Conservation (phyloP, 1,139 yeast species). For the Kluyveromyces marxianus region DNA sequence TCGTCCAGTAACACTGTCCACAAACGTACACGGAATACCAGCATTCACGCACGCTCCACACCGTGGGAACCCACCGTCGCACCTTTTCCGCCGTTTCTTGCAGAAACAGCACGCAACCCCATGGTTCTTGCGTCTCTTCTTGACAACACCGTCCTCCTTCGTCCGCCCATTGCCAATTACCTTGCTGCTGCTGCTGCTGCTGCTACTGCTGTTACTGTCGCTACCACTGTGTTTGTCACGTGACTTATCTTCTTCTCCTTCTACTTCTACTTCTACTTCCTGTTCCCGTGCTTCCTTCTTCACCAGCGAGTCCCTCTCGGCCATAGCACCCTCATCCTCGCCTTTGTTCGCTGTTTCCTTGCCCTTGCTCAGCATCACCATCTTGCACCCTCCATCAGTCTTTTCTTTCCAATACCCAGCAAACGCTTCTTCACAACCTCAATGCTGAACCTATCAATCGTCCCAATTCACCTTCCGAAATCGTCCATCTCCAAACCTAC, state of each 20-base stretch:
- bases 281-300: too few species aligned
- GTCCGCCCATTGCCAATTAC: background rate
- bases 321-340: background rate
- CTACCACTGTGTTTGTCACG: background rate
- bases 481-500: too few species aligned
- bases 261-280: background rate
- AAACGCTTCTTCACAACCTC: background rate
- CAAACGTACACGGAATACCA: conserved; percentile 40
- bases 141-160: background rate
- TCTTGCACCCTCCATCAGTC: background rate
- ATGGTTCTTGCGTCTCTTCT: conserved; percentile 19
- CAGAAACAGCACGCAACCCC: conserved; percentile 29
- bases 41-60: conserved; percentile 40
- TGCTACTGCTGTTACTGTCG: background rate
- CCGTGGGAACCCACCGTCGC: conserved; percentile 45
- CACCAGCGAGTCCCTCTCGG: background rate
- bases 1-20: conserved; percentile 46
- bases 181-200: background rate
- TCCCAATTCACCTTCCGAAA: too few species aligned
- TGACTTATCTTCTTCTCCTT: background rate
- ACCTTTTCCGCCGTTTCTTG: conserved; percentile 38
- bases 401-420: background rate
- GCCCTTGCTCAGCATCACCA: background rate
- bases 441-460: background rate
- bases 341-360: background rate